These are phyloP conservation scores for Pelargonium cotyledonis DNA, from an alignment of 441 rosid species.

Conservation along the genomic window DNA sequence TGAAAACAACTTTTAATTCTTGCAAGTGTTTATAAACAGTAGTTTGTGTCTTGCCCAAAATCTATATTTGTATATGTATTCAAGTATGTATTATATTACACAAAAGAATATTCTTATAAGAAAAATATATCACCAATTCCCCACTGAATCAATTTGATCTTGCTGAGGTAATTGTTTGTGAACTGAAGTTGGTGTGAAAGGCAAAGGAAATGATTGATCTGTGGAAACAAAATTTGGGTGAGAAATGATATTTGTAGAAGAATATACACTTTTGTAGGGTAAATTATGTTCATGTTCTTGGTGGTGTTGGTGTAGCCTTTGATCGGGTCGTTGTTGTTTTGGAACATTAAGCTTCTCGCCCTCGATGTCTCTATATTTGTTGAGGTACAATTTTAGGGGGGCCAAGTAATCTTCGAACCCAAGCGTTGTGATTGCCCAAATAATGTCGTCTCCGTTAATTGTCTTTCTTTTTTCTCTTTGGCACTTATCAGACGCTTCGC, in stretches of 20 bases:
- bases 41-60: no score
- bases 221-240: neutral
- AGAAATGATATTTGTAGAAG: neutral
- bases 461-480: constrained; percentile 14
- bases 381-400: constrained; percentile 9
- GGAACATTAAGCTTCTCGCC: neutral
- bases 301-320: neutral
- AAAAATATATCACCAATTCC: neutral
- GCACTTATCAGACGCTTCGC: constrained; percentile 14
- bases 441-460: constrained; percentile 10
- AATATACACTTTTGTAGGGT: neutral
- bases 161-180: neutral
- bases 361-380: constrained; percentile 8
- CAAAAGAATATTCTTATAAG: neutral
- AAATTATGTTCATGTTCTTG: neutral
- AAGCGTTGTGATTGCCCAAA: constrained; percentile 8
- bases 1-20: no score
- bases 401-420: constrained; percentile 11
- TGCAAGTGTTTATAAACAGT: no score
- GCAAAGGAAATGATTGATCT: neutral
- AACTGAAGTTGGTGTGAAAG: neutral
- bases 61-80: neutral
- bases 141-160: neutral
- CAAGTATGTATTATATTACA: neutral
- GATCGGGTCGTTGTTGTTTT: neutral